Base-by-base conservation (phyloP, 495 filamentous ascomycete genomes). In the Penicillium taxi region DNA sequence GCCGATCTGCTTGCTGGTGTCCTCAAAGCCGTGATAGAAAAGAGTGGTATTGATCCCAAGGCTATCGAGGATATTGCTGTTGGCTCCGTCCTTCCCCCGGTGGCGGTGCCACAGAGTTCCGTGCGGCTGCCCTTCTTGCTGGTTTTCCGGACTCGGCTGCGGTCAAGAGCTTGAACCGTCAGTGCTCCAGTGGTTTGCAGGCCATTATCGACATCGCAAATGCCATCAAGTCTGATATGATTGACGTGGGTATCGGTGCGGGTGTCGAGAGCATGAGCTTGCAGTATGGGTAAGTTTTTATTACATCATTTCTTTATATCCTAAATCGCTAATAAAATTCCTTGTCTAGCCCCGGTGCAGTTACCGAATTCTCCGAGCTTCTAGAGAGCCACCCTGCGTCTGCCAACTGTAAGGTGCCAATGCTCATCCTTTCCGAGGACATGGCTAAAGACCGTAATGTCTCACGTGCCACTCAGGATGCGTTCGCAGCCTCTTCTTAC, bases 181-280 rank as follows among this genome's bases (percentile, higher is more conserved):
- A 96, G 63, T 98, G 91, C 64, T 84, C 80, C 9, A 83, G 76
- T 29, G 90, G 91, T 24, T 69, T 96, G 16, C 87, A 94, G 62
- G 91, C 91, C 22, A 81, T 82, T 47, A 82, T 86, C 26, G 90
- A 96, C 52, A 83, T 96, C 55, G 93, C 88, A 41, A 93, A 96
- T 64, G 83, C 82, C 37, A 87, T 98, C 55, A 69, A 70, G 44
- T 55, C 77, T 4, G 93, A 86, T 33, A 93, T 94, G 86, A 96
- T 98, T 52, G 90, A 96, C 32, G 63, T 96, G 41, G 91, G 91
- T 47, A 80, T 96, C 47, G 91, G 89, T 37, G 87, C 89, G 4
- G 91, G 91, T 55, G 89, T 95, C n/a, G 91, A 98, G 79, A 87
- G 81, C 68, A 98, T 98, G 91, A 83, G 77, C 56, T 72, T 70